Evolutionary conservation across 768 basidiomycete species (phyloP), one percentile per base, ranked within the genome.

Genomic region (Boletus reticuloceps): DNA sequence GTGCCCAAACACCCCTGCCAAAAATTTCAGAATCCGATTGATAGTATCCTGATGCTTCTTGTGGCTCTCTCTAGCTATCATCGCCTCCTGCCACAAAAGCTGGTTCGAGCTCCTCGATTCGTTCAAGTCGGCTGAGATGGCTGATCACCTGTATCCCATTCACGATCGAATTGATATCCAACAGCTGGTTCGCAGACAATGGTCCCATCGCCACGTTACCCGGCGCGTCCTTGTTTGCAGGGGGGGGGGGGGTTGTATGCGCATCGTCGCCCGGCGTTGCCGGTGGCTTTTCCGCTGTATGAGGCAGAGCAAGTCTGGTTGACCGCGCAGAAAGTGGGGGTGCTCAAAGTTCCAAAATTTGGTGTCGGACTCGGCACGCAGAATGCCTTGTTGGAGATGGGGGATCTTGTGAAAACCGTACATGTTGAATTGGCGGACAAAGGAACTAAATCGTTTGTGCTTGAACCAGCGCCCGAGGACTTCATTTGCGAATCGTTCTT

Each of bases 391-490:
- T 65, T 96, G 94, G 19, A 98, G 84, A 68, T 98, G 94, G 0
- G 94, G 95, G 45, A 98, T 92, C 75, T 95, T 95, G 75, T 93
- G 91, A 72, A 95, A 96, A 29, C 92, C 93, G 65, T 94, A 96
- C 91, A 95, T 95, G 79, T 96, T 95, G 59, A 95, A 81, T 68
- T 96, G 94, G 60, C 94, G 85, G 51, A 95, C 92, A 69, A 97
- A 96, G 65, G 89, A 91, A 14, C 91, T 92, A 73, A 97, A 98
- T 70, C 96, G 97, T 57, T 89, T 86, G 74, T 98, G 97, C 70
- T 99, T 99, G 84, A 98, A 99, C 86, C 89, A 98, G 41, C 86
- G 82, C 4, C 92, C 92, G 8, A 98, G 83, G 32, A 97, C 83
- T 71, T 96, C 89, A 38, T 84, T 83, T 3, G 92, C 89, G 68